phyloP scores from a whole-genome alignment of 768 basidiomycete species.

The Rhizopogon salebrosus region DNA sequence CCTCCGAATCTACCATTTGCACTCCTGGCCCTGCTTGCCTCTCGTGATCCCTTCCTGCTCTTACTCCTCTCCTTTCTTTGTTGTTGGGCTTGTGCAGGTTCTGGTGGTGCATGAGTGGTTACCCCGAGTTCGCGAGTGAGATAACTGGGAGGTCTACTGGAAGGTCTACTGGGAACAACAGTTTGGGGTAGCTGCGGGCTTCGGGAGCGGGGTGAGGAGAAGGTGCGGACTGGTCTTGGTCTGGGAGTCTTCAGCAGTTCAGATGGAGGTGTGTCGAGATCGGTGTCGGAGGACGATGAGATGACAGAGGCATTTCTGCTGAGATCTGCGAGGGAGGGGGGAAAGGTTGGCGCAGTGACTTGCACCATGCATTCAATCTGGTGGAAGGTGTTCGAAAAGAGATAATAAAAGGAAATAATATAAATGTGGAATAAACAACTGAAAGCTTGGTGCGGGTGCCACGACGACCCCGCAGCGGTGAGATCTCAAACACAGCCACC shows the following conservation, averaged over 20 bases:
- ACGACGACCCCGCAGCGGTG: too few relatives aligned
- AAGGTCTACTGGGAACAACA: constrained; percentile 34
- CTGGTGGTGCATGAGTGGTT: constrained; percentile 14
- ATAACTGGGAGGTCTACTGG: constrained; percentile 51
- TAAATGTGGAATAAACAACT: too few relatives aligned
- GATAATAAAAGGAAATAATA: too few relatives aligned
- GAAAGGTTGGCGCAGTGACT: constrained; percentile 12
- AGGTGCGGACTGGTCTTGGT: constrained; percentile 54
- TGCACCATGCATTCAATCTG: neutral
- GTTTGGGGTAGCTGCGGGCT: constrained; percentile 46
- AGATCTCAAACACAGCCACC: too few relatives aligned
- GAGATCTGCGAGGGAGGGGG: constrained; percentile 53
- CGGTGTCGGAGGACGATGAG: constrained; percentile 58
- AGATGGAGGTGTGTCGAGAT: constrained; percentile 38
- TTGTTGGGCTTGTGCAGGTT: constrained; percentile 6
- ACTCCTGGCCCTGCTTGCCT: constrained; percentile 38
- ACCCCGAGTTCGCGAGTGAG: constrained; percentile 53
- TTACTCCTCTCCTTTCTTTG: constrained; percentile 30
- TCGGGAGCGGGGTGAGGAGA: constrained; percentile 56
- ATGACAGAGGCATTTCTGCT: constrained; percentile 77
- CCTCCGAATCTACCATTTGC: constrained; percentile 39
- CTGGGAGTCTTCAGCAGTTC: constrained; percentile 38
- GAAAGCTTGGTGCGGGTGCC: too few relatives aligned
- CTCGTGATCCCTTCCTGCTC: constrained; percentile 31
- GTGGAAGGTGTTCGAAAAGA: too few relatives aligned